Conservation (phyloP, 352 stramenopile genomes). For the Halophytophthora batemanensis region DNA sequence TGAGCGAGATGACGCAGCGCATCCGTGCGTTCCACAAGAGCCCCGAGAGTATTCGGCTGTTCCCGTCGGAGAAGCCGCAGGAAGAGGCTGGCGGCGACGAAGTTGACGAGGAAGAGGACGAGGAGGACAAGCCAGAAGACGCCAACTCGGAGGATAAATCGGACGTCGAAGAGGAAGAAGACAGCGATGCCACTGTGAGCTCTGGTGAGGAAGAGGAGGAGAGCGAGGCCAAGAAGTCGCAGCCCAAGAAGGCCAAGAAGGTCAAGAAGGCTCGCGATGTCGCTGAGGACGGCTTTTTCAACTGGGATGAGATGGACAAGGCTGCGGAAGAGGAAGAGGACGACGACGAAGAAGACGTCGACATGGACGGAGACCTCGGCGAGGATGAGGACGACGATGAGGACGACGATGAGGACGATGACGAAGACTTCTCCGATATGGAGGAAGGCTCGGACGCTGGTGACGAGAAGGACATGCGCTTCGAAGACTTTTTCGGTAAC, state of each 20-base stretch:
- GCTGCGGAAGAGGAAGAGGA: constrained; percentile 58
- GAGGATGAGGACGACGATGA: constrained; percentile 36
- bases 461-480: constrained; percentile 51
- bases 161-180: constrained; percentile 16
- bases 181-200: constrained; percentile 11
- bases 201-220: constrained; percentile 17
- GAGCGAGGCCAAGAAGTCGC: constrained; percentile 26
- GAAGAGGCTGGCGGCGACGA: constrained; percentile 20
- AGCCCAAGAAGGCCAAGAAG: constrained; percentile 39
- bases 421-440: constrained; percentile 50
- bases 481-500: constrained; percentile 63
- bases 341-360: constrained; percentile 31
- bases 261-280: constrained; percentile 63
- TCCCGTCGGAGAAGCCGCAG: constrained; percentile 46
- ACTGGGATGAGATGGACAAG: constrained; percentile 88
- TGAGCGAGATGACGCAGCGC: constrained; percentile 66
- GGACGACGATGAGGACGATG: constrained; percentile 36
- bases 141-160: constrained; percentile 24
- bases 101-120: constrained; percentile 2
- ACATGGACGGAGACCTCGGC: constrained; percentile 22
- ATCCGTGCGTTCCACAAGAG: constrained; percentile 71
- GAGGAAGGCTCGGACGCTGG: constrained; percentile 53
- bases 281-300: constrained; percentile 78
- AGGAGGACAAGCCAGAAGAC: constrained; percentile 2
- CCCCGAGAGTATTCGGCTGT: constrained; percentile 48